Conservation (phyloP, 2,329 filamentous ascomycete genomes). For the Diatrype stigma region DNA sequence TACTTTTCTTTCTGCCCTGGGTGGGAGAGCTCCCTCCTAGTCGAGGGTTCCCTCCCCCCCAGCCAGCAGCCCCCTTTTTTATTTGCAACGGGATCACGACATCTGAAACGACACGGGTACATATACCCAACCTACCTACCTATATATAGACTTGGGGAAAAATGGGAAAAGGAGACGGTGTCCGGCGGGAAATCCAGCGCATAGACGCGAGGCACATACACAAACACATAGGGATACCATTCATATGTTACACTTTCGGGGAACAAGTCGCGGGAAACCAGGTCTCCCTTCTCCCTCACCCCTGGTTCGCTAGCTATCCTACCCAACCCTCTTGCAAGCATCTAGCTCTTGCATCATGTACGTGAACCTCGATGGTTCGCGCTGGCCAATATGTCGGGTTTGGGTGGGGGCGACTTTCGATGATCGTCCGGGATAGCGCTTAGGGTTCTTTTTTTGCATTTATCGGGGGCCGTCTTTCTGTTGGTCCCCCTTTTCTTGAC, state of each 20-base stretch:
- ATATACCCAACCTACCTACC: not conserved
- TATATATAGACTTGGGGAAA: not conserved
- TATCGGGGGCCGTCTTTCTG: too few relatives aligned
- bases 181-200: not conserved
- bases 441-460: too few relatives aligned
- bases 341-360: slow-evolving; percentile 10
- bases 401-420: not conserved
- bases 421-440: too few relatives aligned
- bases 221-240: not conserved
- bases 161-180: not conserved
- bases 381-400: slow-evolving; percentile 8
- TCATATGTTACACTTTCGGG: not conserved
- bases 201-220: not conserved
- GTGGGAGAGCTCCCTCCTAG: too few relatives aligned
- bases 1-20: too few relatives aligned
- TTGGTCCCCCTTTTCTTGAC: too few relatives aligned
- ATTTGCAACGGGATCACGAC: not conserved
- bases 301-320: not conserved
- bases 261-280: not conserved
- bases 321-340: not conserved
- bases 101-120: not conserved
- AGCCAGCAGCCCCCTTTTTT: not conserved
- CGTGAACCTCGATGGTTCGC: slow-evolving; percentile 14
- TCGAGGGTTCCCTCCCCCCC: too few relatives aligned
- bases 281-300: too few relatives aligned